phyloP scores from a whole-genome alignment of 2,329 filamentous ascomycete species.

The Fusarium sp. region DNA sequence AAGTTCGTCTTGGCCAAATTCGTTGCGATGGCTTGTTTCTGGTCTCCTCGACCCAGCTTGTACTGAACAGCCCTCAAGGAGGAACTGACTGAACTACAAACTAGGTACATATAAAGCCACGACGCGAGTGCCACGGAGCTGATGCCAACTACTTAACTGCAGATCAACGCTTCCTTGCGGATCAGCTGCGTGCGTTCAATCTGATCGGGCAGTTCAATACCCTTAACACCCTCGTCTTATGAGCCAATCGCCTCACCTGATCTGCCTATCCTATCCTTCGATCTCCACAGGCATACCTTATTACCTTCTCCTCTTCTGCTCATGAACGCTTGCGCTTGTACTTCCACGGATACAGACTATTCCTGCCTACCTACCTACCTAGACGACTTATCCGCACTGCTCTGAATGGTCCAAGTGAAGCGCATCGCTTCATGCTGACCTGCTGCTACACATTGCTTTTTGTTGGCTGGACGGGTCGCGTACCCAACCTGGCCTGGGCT shows the following conservation, averaged over 20 bases:
- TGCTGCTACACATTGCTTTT: conserved; percentile 13
- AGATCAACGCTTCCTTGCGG: background rate
- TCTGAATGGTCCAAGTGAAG: background rate
- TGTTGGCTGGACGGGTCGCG: conserved; percentile 14
- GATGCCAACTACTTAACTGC: background rate
- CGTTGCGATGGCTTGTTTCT: conserved; percentile 12
- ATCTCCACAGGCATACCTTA: conserved; percentile 2
- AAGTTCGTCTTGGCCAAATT: background rate
- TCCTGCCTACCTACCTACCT: background rate
- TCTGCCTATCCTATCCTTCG: conserved; percentile 11
- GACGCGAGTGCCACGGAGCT: background rate
- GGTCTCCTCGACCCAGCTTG: background rate
- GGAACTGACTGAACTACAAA: background rate
- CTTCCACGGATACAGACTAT: background rate
- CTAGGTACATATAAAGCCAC: background rate
- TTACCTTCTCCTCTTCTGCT: conserved; percentile 1
- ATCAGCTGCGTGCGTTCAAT: background rate
- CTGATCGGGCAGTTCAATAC: background rate
- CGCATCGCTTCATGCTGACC: conserved; percentile 4
- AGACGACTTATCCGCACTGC: background rate
- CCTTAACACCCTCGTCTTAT: conserved; percentile 11
- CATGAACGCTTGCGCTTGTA: background rate
- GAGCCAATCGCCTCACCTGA: conserved; percentile 33
- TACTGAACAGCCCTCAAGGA: background rate
- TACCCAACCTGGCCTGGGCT: background rate